A percentile compares a stretch with the other conserved stretches of the same genome.
Evolutionary conservation across 495 filamentous ascomycete species (phyloP).

Genomic region (Rusavskia elegans): DNA sequence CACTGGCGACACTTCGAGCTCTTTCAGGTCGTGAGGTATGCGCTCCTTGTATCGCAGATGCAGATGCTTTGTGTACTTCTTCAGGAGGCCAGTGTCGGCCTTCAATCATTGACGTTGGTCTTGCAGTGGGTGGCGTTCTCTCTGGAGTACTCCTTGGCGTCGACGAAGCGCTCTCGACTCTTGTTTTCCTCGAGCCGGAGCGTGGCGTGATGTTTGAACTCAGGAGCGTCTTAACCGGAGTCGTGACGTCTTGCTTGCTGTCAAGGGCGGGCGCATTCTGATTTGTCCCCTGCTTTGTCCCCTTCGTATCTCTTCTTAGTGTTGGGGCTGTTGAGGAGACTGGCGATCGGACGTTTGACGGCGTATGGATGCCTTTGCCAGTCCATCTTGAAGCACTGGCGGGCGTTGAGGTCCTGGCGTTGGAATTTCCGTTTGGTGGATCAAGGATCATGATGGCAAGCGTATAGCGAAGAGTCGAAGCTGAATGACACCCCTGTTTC

Average conservation of each 20-base stretch:
- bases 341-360: constrained; percentile 30
- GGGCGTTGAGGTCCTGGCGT: background rate
- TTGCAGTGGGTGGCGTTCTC: constrained; percentile 22
- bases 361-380: constrained; percentile 3
- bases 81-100: constrained; percentile 13
- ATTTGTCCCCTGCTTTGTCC: constrained; percentile 7
- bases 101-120: constrained; percentile 17
- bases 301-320: constrained; percentile 19
- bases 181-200: constrained; percentile 47
- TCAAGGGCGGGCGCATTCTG: constrained; percentile 17
- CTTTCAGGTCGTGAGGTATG: background rate
- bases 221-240: constrained; percentile 37
- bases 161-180: constrained; percentile 45
- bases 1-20: constrained; percentile 8
- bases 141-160: constrained; percentile 43
- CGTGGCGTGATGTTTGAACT: constrained; percentile 57
- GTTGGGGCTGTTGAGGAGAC: constrained; percentile 19
- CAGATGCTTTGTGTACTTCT: background rate
- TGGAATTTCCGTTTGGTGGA: background rate
- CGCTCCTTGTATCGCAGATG: constrained; percentile 1
- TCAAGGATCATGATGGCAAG: background rate
- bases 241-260: constrained; percentile 26
- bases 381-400: constrained; percentile 1
- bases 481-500: background rate
- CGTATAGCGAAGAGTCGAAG: background rate